Base-by-base conservation (phyloP, 2,329 filamentous ascomycete species). In the Colletotrichum orbiculare region DNA sequence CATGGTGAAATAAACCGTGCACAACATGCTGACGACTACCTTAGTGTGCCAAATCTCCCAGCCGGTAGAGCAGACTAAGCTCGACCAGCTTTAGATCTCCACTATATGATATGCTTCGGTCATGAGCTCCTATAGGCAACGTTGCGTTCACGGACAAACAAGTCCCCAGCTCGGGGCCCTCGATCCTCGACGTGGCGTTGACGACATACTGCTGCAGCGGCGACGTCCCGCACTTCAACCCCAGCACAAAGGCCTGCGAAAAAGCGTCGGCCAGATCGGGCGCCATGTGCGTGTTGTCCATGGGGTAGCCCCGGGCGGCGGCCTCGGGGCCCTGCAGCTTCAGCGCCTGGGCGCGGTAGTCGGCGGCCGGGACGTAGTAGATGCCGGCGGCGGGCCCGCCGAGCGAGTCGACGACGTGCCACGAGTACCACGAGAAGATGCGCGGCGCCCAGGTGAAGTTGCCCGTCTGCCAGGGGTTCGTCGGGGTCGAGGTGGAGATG, bases 201-300 rank as follows among this genome's bases (percentile, higher is more conserved):
- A 64, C 61, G 6, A 64, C 39, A 8, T 64, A 64, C 38, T 50
- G 37, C 56, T 64, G 61, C 17, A 64, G 39, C 42, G 45, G 49
- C 39, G 61, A 54, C 3, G 49, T 60, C 4, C 61, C 61, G 2
- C 61, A 64, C 49, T 64, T 64, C 9, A 64, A 34, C 0, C 61
- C 56, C 12, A 88, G 71, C 0, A 79, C 85, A 69, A 89, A 90
- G 2, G 85, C 82, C 68, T 84, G 78, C 0, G 86, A 82, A 57
- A 86, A 83, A 2, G 83, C 75, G 65, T 85, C 78, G 1, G 88
- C 87, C 15, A 87, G 83, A 25, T 75, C 76, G 0, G 85, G 77
- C 56, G 81, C 85, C 5, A 87, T 89, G 73, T 90, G 88, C 0
- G 87, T 90, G 73, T 90, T 87, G 68, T 90, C 87, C 34, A 80